Base-by-base conservation (phyloP, 2,329 filamentous ascomycete genomes). In the Pseudocercospora crystallina region DNA sequence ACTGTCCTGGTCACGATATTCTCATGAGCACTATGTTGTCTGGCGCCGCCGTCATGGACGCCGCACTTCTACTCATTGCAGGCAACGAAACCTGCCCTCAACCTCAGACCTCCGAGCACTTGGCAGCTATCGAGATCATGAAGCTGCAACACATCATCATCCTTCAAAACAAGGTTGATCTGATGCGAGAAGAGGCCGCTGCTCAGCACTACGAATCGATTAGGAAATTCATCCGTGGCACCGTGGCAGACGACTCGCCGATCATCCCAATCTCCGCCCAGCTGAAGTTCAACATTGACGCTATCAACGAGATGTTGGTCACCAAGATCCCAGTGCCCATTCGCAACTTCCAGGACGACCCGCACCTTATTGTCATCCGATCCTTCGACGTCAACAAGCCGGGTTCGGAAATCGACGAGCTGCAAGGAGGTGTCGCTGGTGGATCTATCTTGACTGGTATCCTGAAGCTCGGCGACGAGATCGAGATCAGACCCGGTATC, bases 11-110 rank as follows among this genome's bases (percentile, higher is more conserved):
- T 74, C 94, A 99, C 89, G 94, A 99, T 77, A 99, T 99, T 90
- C 91, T 99, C 73, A 99, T 99, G 94, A 97, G 92, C 76, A 99
- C 94, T 66, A 99, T 99, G 94, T 86, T 99, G 80, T 99, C 94
- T 69, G 94, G 94, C 69, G 94, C 94, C 65, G 94, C 94, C 59
- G 94, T 99, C 82, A 99, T 99, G 94, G 94, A 99, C 75, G 94
- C 94, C 60, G 94, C 94, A 13, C 83, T 99, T 54, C 84, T 99
- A 49, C 81, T 99, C 47, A 96, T 99, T 70, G 94, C 94, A 56
- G 94, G 94, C 71, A 99, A 99, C 78, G 94, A 99, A 86, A 85
- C 89, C 45, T 97, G 94, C 78, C 94, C 94, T 31, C 94, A 99
- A 75, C 94, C 94, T 43, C 94, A 99, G 76, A 99, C 94, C 13